phyloP scores from a whole-genome alignment of 2,329 filamentous ascomycete species.

The Fonsecaea multimorphosa region DNA sequence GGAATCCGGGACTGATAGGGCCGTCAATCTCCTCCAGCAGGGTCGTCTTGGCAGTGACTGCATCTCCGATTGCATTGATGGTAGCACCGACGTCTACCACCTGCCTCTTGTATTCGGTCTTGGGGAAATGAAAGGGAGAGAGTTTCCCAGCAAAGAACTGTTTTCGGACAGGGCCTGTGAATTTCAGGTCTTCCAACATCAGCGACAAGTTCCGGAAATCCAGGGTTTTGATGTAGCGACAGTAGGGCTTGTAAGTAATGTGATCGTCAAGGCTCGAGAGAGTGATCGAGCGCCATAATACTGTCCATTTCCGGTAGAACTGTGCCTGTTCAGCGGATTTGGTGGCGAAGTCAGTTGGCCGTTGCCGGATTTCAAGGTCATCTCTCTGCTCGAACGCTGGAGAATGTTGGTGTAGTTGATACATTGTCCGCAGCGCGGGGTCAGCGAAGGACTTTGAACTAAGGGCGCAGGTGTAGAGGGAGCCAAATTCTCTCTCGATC shows the following conservation, averaged over 20 bases:
- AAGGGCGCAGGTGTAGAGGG: conserved; percentile 65
- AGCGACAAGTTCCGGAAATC: conserved; percentile 67
- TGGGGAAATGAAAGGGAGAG: conserved; percentile 33
- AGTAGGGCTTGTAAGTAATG: conserved; percentile 71
- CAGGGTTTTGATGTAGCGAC: conserved; percentile 68
- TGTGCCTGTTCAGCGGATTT: conserved; percentile 51
- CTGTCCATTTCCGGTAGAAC: conserved; percentile 64
- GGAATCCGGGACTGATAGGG: conserved; percentile 43
- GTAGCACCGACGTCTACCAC: conserved; percentile 36
- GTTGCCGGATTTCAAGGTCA: conserved; percentile 35
- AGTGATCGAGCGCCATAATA: conserved; percentile 72
- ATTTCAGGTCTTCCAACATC: conserved; percentile 65
- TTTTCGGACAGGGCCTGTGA: conserved; percentile 63
- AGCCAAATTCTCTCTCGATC: conserved; percentile 61
- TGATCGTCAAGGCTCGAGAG: conserved; percentile 63
- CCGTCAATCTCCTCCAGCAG: conserved; percentile 66
- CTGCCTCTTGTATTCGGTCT: conserved; percentile 30
- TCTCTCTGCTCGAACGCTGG: conserved; percentile 38
- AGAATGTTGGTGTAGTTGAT: conserved; percentile 51
- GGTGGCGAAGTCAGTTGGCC: conserved; percentile 27
- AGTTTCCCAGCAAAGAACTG: conserved; percentile 61
- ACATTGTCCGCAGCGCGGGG: conserved; percentile 66
- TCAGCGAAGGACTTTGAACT: conserved; percentile 63
- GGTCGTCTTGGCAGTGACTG: conserved; percentile 55
- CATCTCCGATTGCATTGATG: conserved; percentile 50